These are phyloP conservation scores for Wickerhamiella sergipiensis DNA, from an alignment of 805 yeast genomes.

Conservation along the genomic window DNA sequence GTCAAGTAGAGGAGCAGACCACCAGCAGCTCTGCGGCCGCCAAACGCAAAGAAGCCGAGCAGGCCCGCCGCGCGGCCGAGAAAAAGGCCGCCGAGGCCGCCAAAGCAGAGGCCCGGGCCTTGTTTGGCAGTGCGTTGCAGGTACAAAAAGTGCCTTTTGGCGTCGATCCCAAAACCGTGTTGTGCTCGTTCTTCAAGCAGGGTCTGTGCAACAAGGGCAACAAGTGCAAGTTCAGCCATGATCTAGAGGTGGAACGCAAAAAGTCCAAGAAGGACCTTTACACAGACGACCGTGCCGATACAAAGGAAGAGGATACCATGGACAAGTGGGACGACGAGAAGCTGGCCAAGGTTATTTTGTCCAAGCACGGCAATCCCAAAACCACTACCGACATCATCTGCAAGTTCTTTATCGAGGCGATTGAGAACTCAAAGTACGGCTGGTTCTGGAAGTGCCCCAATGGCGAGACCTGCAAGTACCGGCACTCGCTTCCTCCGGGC, in stretches of 20 bases:
- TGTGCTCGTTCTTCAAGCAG: slow-evolving; percentile 81
- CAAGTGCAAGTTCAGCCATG: slow-evolving; percentile 88
- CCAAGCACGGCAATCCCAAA: slow-evolving; percentile 88
- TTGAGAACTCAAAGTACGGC: slow-evolving; percentile 93
- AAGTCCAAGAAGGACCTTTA: slow-evolving; percentile 84
- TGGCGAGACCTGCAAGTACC: slow-evolving; percentile 85
- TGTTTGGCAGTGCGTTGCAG: slow-evolving; percentile 52
- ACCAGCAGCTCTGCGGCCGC: slow-evolving; percentile 38
- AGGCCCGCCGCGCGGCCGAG: slow-evolving; percentile 52
- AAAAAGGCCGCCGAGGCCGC: slow-evolving; percentile 88
- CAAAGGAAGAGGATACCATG: slow-evolving; percentile 74
- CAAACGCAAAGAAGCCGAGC: slow-evolving; percentile 65
- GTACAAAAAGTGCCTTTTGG: slow-evolving; percentile 88
- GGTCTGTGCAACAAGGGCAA: slow-evolving; percentile 56
- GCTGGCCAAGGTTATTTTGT: slow-evolving; percentile 67
- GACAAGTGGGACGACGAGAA: slow-evolving; percentile 96
- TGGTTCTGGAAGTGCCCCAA: slow-evolving; percentile 99
- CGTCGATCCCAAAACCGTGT: slow-evolving; percentile 87
- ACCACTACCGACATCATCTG: slow-evolving; percentile 93
- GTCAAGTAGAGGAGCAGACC: slow-evolving; percentile 54
- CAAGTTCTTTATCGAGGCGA: slow-evolving; percentile 89
- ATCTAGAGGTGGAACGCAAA: slow-evolving; percentile 71
- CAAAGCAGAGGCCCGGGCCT: slow-evolving; percentile 69
- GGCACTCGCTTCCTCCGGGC: slow-evolving; percentile 93
- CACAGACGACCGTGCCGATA: slow-evolving; percentile 61